These are phyloP conservation scores for Entomortierella beljakovae DNA, from an alignment of 192 early-diverging fungal genomes.

Conservation along the genomic window DNA sequence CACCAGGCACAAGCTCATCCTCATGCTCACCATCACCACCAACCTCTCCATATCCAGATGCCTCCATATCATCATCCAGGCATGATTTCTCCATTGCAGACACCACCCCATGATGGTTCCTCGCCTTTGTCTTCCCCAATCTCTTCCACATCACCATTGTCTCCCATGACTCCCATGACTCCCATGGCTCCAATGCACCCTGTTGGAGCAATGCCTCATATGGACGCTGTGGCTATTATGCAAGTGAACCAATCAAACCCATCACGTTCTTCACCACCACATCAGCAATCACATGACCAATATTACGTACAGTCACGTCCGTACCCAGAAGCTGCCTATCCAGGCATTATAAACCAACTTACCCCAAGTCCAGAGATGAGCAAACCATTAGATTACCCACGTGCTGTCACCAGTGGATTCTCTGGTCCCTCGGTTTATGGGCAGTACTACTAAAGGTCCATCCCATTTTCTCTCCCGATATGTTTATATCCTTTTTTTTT, in stretches of 20 bases:
- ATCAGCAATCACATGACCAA: neutral
- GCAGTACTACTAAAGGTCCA: slow-evolving; percentile 17
- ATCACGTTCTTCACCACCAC: neutral
- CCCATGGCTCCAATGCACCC: slow-evolving; percentile 26
- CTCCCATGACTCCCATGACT: slow-evolving; percentile 39
- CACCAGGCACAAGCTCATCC: slow-evolving; percentile 12
- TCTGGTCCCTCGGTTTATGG: slow-evolving; percentile 2
- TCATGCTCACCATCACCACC: neutral
- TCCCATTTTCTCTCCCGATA: neutral
- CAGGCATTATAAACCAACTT: slow-evolving; percentile 11
- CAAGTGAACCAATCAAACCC: slow-evolving; percentile 17
- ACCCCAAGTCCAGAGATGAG: slow-evolving; percentile 19
- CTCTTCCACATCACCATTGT: slow-evolving; percentile 41
- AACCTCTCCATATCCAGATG: slow-evolving; percentile 39
- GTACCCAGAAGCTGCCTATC: slow-evolving; percentile 11
- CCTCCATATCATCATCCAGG: slow-evolving; percentile 22
- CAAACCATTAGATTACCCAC: slow-evolving; percentile 19
- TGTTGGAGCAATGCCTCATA: slow-evolving; percentile 1
- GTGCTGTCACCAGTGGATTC: neutral
- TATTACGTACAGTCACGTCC: neutral
- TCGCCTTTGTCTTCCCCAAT: slow-evolving; percentile 42
- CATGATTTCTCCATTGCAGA: slow-evolving; percentile 40
- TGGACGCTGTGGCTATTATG: slow-evolving; percentile 29
- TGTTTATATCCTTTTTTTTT: too few relatives aligned
- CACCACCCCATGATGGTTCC: slow-evolving; percentile 35